A percentile compares a stretch with the other conserved stretches of the same genome.
These are phyloP conservation scores for Glomus cerebriforme DNA, from an alignment of 192 early-diverging fungal genomes.

Conservation along the genomic window DNA sequence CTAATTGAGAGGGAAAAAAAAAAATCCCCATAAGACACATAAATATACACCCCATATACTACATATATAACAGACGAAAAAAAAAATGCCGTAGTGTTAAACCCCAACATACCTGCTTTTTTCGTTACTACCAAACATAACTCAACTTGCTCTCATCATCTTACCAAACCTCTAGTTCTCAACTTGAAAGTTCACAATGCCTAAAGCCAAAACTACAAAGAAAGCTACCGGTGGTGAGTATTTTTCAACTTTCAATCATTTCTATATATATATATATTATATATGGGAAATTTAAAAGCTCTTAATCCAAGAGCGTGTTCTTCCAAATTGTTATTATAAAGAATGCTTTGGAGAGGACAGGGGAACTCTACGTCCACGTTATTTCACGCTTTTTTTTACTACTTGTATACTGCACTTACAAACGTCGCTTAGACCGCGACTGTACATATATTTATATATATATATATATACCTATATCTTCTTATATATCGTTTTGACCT, in stretches of 20 bases:
- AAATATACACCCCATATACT: constrained; percentile 16
- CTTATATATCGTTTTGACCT: background rate
- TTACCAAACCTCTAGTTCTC: constrained; percentile 20
- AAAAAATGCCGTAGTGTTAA: constrained; percentile 2
- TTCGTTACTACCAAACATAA: constrained; percentile 15
- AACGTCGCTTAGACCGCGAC: constrained; percentile 28
- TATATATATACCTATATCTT: constrained; percentile 7
- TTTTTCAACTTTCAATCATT: background rate
- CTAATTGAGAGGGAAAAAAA: constrained; percentile 3
- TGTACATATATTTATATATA: constrained; percentile 27
- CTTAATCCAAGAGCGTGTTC: constrained; percentile 32
- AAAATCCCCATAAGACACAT: background rate
- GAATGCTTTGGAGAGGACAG: background rate
- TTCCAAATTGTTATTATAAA: constrained; percentile 1
- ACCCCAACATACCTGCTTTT: constrained; percentile 30
- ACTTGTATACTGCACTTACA: constrained; percentile 5
- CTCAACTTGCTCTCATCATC: constrained; percentile 12
- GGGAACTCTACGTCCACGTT: constrained; percentile 16
- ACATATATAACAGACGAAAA: constrained; percentile 25
- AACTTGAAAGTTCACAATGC: constrained; percentile 43
- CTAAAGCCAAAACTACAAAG: constrained; percentile 56
- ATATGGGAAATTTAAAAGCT: constrained; percentile 26
- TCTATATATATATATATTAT: constrained; percentile 13
- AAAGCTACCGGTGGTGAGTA: constrained; percentile 36
- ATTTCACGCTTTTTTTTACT: constrained; percentile 29